Evolutionary conservation across 345 rosid species (phyloP), one percentile per base, ranked within the genome.

Genomic region (Cardamine resedifolia): DNA sequence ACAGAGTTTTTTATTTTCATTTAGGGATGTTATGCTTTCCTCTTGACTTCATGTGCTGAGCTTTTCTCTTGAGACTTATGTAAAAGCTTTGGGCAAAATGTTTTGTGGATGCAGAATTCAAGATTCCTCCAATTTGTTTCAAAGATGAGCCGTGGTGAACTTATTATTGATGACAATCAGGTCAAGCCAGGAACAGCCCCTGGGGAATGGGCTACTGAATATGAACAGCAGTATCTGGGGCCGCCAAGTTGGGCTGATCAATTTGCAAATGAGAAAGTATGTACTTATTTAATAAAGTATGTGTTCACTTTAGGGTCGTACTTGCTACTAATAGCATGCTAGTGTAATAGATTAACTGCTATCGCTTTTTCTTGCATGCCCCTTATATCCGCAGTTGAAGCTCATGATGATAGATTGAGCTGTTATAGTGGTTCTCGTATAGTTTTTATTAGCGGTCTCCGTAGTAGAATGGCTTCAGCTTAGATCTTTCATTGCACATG

Each of bases 111-210:
- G 82, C 90, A 96, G 99, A 96, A 96, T 84, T 96, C 99, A 51
- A 92, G 85, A 80, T 92, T 96, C 85, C 98, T 92, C 69, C 99
- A 92, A 67, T 96, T 96, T 81, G 87, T 96, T 76, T 96, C 99
- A 26, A 96, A 96, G 83, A 96, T 96, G 99, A 96, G 99, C 79
- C 97, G 95, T 0, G 98, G 98, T 53, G 97, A 96, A 82, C 98
- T 96, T 72, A 90, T 96, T 62, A 81, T 96, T 39, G 92, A 96
- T 75, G 98, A 96, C 71, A 92, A 92, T 84, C 89, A 87, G 85
- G 90, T 96, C 70, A 92, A 90, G 82, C 85, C 92, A 56, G 88
- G 81, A 15, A 44, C 78, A 67, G 70, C 83, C 64, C 74, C 92
- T 14, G 88, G 91, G 71, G 90, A 87, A 67, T 96, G 98, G 99